These are phyloP conservation scores for barley (Hordeum vulgare) DNA, from an alignment of 176 grass and related monocot genomes.

Conservation along the genomic window MorexV3_pseudomolecules_assembly NC_058520.1:153188774-153189273, in stretches of 20 bases:
- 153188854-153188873: not conserved
- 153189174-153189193: constrained; percentile 33
- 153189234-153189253: constrained; percentile 33
- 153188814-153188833: not conserved
- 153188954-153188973: not conserved
- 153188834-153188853: not conserved
- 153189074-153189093: constrained; percentile 53
- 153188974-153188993: not conserved
- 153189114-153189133: constrained; percentile 45
- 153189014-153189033: constrained; percentile 49
- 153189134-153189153: constrained; percentile 50
- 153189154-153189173: constrained; percentile 46
- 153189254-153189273: constrained; percentile 21
- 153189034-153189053: constrained; percentile 45
- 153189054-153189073: constrained; percentile 70
- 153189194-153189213: constrained; percentile 24
- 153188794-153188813: not conserved
- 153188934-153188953: not conserved
- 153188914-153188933: not conserved
- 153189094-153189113: constrained; percentile 40
- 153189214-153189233: constrained; percentile 23
- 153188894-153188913: not conserved
- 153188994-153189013: not conserved
- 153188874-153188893: not conserved
- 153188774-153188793: not conserved